A percentile compares a stretch with the other conserved stretches of the same genome.
Conservation (phyloP, 352 stramenopile species). For the Pelagophyceae sp. region DNA sequence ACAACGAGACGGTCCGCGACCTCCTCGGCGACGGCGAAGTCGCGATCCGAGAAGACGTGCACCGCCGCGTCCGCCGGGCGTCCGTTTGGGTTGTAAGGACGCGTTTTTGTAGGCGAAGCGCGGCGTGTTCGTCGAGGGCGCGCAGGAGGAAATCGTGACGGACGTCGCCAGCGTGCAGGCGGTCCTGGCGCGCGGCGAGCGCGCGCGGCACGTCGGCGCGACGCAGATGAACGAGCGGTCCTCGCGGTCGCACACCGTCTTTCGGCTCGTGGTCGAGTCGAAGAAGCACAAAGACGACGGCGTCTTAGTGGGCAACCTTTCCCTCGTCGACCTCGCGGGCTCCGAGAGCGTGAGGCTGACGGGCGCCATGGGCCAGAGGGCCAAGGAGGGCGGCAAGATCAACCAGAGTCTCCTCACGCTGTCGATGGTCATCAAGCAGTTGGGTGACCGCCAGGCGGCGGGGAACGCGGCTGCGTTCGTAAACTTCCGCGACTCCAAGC, state of each 20-base stretch:
- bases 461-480: constrained; percentile 58
- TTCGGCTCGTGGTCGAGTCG: constrained; percentile 83
- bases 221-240: constrained; percentile 96
- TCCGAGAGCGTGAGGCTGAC: constrained; percentile 91
- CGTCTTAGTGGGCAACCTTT: constrained; percentile 84
- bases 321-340: constrained; percentile 93
- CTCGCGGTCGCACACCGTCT: constrained; percentile 93
- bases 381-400: constrained; percentile 91
- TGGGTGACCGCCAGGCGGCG: constrained; percentile 33
- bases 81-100: constrained; percentile 70
- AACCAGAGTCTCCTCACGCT: constrained; percentile 90
- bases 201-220: constrained; percentile 80
- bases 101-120: constrained; percentile 84
- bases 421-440: constrained; percentile 76
- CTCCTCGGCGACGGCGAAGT: constrained; percentile 58
- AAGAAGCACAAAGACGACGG: constrained; percentile 49
- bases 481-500: constrained; percentile 93
- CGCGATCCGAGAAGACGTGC: constrained; percentile 28
- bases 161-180: constrained; percentile 74
- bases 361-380: constrained; percentile 76
- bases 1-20: constrained; percentile 96
- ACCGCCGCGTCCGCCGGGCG: no score
- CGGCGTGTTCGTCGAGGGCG: constrained; percentile 88
- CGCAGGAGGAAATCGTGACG: constrained; percentile 80
- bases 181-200: constrained; percentile 83